A percentile compares a stretch with the other conserved stretches of the same genome.
These are phyloP conservation scores for Scleromitrula shiraiana DNA, from an alignment of 2,329 filamentous ascomycete genomes.

Conservation along the genomic window DNA sequence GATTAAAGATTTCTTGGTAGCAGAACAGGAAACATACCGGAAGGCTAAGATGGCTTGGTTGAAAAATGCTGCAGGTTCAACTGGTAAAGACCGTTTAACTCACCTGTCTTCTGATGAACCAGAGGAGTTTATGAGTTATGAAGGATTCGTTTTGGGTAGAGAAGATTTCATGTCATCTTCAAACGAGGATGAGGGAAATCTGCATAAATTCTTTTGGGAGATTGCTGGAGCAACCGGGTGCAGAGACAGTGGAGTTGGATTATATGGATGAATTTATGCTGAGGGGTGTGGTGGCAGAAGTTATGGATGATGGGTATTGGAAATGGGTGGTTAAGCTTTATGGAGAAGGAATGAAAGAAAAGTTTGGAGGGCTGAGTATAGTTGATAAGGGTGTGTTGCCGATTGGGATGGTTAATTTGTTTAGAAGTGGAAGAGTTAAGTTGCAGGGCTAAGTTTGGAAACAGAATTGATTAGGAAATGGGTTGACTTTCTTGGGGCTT, in stretches of 20 bases:
- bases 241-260: conserved; percentile 23
- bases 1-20: conserved; percentile 26
- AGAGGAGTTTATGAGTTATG: conserved; percentile 32
- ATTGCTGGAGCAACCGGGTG: conserved; percentile 27
- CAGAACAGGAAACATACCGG: conserved; percentile 31
- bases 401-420: conserved; percentile 33
- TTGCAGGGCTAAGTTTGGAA: conserved; percentile 34
- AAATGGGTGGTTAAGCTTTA: conserved; percentile 35
- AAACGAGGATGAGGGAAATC: conserved; percentile 14
- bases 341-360: conserved; percentile 32
- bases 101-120: not conserved
- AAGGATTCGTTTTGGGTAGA: conserved; percentile 33
- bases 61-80: too few species aligned
- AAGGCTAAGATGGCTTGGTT: conserved; percentile 24
- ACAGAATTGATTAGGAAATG: too few species aligned
- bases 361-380: conserved; percentile 35
- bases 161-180: conserved; percentile 30
- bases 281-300: conserved; percentile 2
- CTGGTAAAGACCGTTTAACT: too few species aligned
- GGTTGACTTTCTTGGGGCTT: too few species aligned
- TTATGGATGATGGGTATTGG: conserved; percentile 27
- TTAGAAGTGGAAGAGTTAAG: conserved; percentile 32
- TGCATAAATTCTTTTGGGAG: conserved; percentile 23
- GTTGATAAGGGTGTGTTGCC: conserved; percentile 35
- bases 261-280: conserved; percentile 9